Conservation (phyloP, 495 filamentous ascomycete species). For the Lophiostoma macrostomum region DNA sequence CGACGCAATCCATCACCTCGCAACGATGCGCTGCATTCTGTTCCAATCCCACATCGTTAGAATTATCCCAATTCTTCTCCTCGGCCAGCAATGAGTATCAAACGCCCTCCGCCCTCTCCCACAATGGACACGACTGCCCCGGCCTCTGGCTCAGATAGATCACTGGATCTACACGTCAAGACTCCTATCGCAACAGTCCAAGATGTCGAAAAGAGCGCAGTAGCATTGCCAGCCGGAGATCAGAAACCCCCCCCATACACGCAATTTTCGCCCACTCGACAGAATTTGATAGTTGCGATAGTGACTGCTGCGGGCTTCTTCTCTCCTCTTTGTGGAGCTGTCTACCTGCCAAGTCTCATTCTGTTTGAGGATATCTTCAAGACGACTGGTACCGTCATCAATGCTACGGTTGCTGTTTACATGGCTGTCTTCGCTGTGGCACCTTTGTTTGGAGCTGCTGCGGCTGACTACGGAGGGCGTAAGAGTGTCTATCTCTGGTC, state of each 20-base stretch:
- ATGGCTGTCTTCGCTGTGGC: conserved; percentile 39
- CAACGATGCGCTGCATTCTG: too few species aligned
- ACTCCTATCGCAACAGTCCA: too few species aligned
- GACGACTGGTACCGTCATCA: conserved; percentile 30
- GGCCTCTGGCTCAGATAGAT: too few species aligned
- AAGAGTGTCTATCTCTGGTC: conserved; percentile 35
- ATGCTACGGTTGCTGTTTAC: conserved; percentile 39
- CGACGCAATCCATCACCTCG: too few species aligned
- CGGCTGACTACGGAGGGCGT: conserved; percentile 32
- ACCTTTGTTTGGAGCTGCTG: conserved; percentile 35
- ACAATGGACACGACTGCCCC: too few species aligned
- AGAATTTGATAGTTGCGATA: conserved; percentile 31
- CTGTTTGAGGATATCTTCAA: conserved; percentile 31
- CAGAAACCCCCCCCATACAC: conserved; percentile 31
- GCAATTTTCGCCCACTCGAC: conserved; percentile 25
- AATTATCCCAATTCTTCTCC: too few species aligned
- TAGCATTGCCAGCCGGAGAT: too few species aligned
- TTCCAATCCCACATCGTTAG: too few species aligned
- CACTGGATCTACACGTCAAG: too few species aligned
- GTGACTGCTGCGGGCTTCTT: conserved; percentile 39
- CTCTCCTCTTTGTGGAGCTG: conserved; percentile 35
- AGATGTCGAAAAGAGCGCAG: too few species aligned
- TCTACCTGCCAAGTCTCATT: conserved; percentile 38
- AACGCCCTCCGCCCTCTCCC: too few species aligned
- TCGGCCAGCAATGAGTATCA: too few species aligned